These are phyloP conservation scores for Rhodomyrtus tomentosa DNA, from an alignment of 345 rosid genomes.

Conservation along the genomic window DNA sequence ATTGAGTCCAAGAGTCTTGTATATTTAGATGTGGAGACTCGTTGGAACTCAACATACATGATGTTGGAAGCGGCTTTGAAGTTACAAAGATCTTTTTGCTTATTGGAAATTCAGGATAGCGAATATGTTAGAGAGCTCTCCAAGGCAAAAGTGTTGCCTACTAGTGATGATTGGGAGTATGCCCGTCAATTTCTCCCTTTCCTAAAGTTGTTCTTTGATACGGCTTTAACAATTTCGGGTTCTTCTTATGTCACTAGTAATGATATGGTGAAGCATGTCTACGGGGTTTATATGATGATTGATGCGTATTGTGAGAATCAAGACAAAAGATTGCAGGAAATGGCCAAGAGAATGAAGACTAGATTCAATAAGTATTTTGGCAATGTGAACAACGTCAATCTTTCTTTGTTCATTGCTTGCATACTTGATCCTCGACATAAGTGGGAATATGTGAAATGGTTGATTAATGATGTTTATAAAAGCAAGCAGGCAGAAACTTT, in stretches of 20 bases:
- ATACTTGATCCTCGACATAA: neutral
- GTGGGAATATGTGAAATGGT: neutral
- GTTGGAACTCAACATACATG: constrained; percentile 1
- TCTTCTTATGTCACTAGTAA: neutral
- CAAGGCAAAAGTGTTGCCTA: neutral
- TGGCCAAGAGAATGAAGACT: neutral
- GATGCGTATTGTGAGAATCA: neutral
- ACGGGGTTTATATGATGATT: neutral
- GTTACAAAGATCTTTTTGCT: neutral
- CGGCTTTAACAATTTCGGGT: neutral
- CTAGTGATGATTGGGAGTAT: neutral
- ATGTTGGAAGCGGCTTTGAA: neutral
- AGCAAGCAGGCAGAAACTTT: neutral
- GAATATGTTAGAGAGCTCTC: neutral
- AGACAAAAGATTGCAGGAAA: neutral
- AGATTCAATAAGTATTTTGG: constrained; percentile 5
- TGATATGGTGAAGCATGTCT: neutral
- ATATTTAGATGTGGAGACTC: neutral
- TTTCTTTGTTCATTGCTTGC: neutral
- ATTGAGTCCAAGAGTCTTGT: neutral
- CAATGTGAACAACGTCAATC: neutral
- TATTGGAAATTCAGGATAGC: neutral
- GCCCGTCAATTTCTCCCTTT: neutral
- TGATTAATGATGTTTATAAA: neutral
- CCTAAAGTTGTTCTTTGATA: neutral